These are phyloP conservation scores for Vitis hybrid DNA, from an alignment of 177 flowering plant genomes.

Conservation along the genomic window DNA sequence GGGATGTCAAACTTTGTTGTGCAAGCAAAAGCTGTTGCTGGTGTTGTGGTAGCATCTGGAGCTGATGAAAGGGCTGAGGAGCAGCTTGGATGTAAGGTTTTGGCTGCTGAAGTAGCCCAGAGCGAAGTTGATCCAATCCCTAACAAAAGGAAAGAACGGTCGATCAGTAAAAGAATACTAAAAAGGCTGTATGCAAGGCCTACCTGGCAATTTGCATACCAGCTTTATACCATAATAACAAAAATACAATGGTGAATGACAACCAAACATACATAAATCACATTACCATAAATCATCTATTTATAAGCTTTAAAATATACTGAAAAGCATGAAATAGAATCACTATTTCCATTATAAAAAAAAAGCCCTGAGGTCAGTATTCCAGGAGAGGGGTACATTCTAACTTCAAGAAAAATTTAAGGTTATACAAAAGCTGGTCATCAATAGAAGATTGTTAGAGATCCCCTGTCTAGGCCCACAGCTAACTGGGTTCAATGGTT, in stretches of 20 bases:
- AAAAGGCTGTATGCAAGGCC: not conserved
- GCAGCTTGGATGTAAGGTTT: conserved; percentile 77
- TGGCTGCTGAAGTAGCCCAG: conserved; percentile 84
- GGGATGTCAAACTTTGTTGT: conserved; percentile 76
- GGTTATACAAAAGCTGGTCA: too few relatives aligned
- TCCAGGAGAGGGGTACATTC: too few relatives aligned
- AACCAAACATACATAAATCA: not conserved
- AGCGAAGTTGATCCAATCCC: conserved; percentile 47
- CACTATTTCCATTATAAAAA: too few relatives aligned
- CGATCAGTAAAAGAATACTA: not conserved
- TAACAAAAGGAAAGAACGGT: too few relatives aligned
- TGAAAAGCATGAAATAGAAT: too few relatives aligned
- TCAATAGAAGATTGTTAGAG: too few relatives aligned
- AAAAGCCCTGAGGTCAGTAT: too few relatives aligned
- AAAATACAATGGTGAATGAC: not conserved
- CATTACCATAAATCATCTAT: too few relatives aligned
- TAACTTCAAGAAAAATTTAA: too few relatives aligned
- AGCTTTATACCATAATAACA: not conserved
- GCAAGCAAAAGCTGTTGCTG: conserved; percentile 85
- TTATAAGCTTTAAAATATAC: too few relatives aligned
- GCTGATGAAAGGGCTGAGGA: conserved; percentile 83
- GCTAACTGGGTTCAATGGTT: too few relatives aligned
- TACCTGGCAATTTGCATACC: not conserved
- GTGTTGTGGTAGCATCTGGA: conserved; percentile 87
- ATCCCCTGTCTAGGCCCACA: too few relatives aligned